phyloP scores from a whole-genome alignment of 805 yeast species.

The Lipomyces yamanashiensis region DNA sequence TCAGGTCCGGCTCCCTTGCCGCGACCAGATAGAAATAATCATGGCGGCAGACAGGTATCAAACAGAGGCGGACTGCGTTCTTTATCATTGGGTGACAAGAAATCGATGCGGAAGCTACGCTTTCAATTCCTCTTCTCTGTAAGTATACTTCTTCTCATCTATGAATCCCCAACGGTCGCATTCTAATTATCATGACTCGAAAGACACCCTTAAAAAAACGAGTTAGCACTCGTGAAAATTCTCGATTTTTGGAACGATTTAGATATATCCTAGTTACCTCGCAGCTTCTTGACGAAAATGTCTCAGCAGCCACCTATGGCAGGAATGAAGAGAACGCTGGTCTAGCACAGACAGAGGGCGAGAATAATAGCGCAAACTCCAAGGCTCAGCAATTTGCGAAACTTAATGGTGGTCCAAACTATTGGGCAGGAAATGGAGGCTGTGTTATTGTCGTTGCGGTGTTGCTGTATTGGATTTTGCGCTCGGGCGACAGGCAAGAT shows the following conservation, averaged over 20 bases:
- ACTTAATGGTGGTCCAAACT: slow-evolving; percentile 13
- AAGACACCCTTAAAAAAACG: slow-evolving; percentile 27
- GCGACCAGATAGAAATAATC: background rate
- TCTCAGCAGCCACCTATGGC: slow-evolving; percentile 18
- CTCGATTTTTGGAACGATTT: slow-evolving; percentile 55
- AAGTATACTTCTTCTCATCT: background rate
- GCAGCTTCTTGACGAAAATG: slow-evolving; percentile 51
- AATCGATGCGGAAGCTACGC: slow-evolving; percentile 23
- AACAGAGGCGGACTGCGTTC: slow-evolving; percentile 12
- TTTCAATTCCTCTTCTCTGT: slow-evolving; percentile 32
- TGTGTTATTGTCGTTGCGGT: slow-evolving; percentile 45
- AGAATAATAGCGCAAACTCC: no score
- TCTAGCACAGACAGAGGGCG: background rate
- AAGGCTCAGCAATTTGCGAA: background rate
- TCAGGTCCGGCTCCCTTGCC: background rate
- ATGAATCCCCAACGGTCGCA: background rate
- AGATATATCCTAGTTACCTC: slow-evolving; percentile 57
- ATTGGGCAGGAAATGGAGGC: slow-evolving; percentile 47
- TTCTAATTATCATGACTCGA: background rate
- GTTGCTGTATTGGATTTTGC: slow-evolving; percentile 42
- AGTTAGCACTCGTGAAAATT: slow-evolving; percentile 40
- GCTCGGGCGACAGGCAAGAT: slow-evolving; percentile 13
- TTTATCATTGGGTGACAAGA: slow-evolving; percentile 19
- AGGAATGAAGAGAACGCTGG: background rate
- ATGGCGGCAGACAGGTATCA: background rate